A percentile compares a stretch with the other conserved stretches of the same genome.
Evolutionary conservation across 2,329 filamentous ascomycete species (phyloP).

Genomic region (Epichloe sylvatica): DNA sequence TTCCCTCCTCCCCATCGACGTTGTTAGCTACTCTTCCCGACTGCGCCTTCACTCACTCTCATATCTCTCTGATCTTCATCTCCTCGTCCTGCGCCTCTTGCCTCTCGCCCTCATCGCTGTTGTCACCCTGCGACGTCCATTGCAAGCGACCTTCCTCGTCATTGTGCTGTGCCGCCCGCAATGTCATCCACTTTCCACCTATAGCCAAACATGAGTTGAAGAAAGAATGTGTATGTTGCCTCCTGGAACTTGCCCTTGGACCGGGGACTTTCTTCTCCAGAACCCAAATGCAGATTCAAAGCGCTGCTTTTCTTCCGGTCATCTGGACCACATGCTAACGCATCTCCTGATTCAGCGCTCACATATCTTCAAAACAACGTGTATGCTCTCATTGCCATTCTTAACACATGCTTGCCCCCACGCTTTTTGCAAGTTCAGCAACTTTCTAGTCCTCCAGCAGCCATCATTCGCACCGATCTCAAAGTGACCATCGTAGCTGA

Average conservation of each 20-base stretch:
- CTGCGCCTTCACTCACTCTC: not conserved
- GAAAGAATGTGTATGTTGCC: constrained; percentile 29
- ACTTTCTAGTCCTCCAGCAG: not conserved
- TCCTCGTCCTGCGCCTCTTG: not conserved
- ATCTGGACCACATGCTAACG: constrained; percentile 2
- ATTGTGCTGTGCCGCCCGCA: constrained; percentile 17
- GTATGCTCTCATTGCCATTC: constrained; percentile 20
- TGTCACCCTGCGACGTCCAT: not conserved
- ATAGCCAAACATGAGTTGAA: constrained; percentile 26
- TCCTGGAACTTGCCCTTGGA: not conserved
- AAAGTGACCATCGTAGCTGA: constrained; percentile 2
- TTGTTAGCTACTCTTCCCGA: not conserved
- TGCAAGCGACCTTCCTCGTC: constrained; percentile 7
- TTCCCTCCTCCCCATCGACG: not conserved
- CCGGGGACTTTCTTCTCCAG: not conserved
- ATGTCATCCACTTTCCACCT: constrained; percentile 20
- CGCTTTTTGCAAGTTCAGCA: not conserved
- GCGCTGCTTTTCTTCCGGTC: constrained; percentile 4
- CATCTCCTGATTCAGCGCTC: constrained; percentile 25
- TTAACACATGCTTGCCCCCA: not conserved
- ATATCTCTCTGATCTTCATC: not conserved
- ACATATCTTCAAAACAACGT: constrained; percentile 36
- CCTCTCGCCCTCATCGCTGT: not conserved
- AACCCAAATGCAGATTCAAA: not conserved
- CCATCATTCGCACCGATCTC: not conserved